phyloP scores from a whole-genome alignment of 345 rosid species.

The Salix arbutifolia region DNA sequence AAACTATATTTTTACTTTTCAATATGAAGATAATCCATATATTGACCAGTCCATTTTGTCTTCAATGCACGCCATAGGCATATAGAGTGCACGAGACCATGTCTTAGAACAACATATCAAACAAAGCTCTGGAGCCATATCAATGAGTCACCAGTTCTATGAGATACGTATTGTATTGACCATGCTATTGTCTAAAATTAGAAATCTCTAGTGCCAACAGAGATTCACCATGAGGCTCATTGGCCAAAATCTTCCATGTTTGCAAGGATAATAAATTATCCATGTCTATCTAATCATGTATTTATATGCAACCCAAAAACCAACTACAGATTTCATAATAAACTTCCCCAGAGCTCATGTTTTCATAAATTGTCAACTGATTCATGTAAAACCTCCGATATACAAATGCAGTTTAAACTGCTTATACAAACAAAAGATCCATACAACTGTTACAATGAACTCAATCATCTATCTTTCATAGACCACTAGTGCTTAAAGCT shows the following conservation, averaged over 20 bases:
- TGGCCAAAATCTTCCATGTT: neutral
- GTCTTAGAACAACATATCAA: no score
- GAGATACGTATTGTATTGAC: neutral
- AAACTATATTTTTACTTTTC: neutral
- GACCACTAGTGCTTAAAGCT: neutral
- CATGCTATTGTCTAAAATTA: neutral
- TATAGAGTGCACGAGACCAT: no score
- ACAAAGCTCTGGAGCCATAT: neutral
- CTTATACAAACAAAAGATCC: neutral
- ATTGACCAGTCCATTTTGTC: neutral
- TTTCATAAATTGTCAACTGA: neutral
- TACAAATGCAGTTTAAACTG: neutral
- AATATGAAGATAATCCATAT: neutral
- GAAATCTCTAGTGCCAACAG: neutral
- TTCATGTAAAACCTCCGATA: neutral
- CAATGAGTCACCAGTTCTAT: neutral
- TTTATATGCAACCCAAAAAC: neutral
- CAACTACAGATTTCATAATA: neutral
- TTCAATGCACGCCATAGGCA: neutral
- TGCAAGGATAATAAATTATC: neutral
- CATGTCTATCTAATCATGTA: neutral
- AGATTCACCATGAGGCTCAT: neutral
- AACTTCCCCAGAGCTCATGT: neutral
- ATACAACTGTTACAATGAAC: neutral
- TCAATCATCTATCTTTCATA: neutral